Evolutionary conservation across 164 flowering plant genomes (phyloP), one percentile per base, ranked within the genome.

Genomic region (Euptelea pleiosperma): DNA sequence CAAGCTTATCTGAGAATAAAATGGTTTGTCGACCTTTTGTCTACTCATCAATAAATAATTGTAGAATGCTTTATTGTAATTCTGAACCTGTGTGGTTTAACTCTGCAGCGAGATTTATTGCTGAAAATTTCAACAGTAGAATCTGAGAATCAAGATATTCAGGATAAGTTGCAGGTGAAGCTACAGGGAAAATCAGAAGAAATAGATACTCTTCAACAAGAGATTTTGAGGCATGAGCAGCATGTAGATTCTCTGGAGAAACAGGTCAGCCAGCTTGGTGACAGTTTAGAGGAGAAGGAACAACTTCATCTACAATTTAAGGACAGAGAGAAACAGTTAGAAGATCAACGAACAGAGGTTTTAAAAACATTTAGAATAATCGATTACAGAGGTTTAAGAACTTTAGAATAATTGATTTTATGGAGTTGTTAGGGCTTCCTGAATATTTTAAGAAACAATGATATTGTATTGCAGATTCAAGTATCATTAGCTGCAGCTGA

Each of bases 311-410:
- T 73, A 70, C 79, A 80, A 42, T 64, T 37, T 44, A 71, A 65
- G 55, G 82, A 76, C 15, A 71, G 56, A 61, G 82, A 84, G 68
- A 81, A 82, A 74, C 77, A 70, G 64, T 74, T 84, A 59, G 86
- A 85, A 64, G 77, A 69, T 43, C 79, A 86, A 64, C 77, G 70
- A 43, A 68, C 60, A 63, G 82, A 88, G 97, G 99, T 93, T 60
- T 53, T 30, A 36, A 3, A 37, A 57, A 60, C 18, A 56, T 6
- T 21, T n/a, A n/a, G n/a, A 52, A 30, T 10, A 10, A 47, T 15
- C 10, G 11, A 11, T 16, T 50, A 24, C 18, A 5, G 16, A 50
- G 8, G 28, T 15, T 5, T 10, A 8, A 11, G 33, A 14, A 1
- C 31, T 29, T 15, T 18, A 24, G 15, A 54, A n/a, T 40, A 34